A percentile compares a stretch with the other conserved stretches of the same genome.
Evolutionary conservation across 73 alveolate genomes (phyloP).

Genomic region (Uronychia binucleata): DNA sequence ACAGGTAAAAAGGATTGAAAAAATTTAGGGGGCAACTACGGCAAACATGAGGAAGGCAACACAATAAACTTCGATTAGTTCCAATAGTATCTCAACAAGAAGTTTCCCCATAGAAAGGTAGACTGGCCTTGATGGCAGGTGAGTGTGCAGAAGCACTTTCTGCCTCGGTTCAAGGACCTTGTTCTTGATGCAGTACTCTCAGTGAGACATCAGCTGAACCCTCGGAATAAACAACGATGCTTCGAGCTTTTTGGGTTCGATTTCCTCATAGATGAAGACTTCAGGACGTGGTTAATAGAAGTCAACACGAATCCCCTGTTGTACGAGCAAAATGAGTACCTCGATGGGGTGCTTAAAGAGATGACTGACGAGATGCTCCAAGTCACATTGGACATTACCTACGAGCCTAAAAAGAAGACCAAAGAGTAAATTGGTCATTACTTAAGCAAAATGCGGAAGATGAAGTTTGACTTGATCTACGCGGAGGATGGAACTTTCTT

Average conservation of each 20-base stretch:
- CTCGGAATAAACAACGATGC: slow-evolving; percentile 45
- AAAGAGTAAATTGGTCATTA: background rate
- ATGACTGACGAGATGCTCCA: slow-evolving; percentile 81
- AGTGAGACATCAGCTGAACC: slow-evolving; percentile 36
- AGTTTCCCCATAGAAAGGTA: slow-evolving; percentile 60
- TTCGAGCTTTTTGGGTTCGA: slow-evolving; percentile 84
- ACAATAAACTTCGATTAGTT: slow-evolving; percentile 72
- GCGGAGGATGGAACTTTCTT: slow-evolving; percentile 15
- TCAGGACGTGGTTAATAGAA: slow-evolving; percentile 72
- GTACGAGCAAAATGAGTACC: slow-evolving; percentile 48
- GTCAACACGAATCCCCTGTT: slow-evolving; percentile 78
- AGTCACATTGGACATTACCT: slow-evolving; percentile 67
- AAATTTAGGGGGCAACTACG: slow-evolving; percentile 77
- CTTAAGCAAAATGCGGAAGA: background rate
- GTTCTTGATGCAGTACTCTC: slow-evolving; percentile 25
- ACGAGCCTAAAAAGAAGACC: slow-evolving; percentile 15
- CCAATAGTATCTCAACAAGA: slow-evolving; percentile 62
- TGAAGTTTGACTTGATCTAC: slow-evolving; percentile 13
- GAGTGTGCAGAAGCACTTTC: slow-evolving; percentile 36
- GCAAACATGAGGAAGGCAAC: slow-evolving; percentile 85
- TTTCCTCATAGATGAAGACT: slow-evolving; percentile 77
- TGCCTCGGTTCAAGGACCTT: slow-evolving; percentile 32
- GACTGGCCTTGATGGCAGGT: slow-evolving; percentile 3
- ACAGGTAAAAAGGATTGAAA: slow-evolving; percentile 62
- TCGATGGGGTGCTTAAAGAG: slow-evolving; percentile 63